A percentile compares a stretch with the other conserved stretches of the same genome.
phyloP scores from a whole-genome alignment of 2,329 filamentous ascomycete genomes.

The Colletotrichum cordylinicola region DNA sequence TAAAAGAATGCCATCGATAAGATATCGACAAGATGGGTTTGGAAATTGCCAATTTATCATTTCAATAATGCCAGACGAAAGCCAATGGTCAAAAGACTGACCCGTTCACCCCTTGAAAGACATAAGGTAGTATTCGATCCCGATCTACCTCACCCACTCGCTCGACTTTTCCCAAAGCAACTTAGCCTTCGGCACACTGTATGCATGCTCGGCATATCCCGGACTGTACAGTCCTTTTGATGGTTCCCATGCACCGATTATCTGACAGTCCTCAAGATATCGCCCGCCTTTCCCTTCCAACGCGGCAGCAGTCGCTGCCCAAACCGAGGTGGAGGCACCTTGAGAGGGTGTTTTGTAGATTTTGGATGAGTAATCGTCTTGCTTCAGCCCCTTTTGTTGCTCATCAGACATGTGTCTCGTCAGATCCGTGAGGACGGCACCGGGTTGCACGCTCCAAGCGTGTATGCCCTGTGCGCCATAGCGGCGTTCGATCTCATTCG shows the following conservation, averaged over 20 bases:
- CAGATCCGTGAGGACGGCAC: slow-evolving; percentile 25
- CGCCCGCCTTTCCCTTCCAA: slow-evolving; percentile 51
- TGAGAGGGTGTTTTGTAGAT: slow-evolving; percentile 30
- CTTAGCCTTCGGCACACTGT: background rate
- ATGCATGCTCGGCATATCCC: background rate
- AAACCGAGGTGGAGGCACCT: slow-evolving; percentile 52
- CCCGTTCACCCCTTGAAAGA: background rate
- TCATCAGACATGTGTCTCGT: background rate
- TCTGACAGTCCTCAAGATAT: slow-evolving; percentile 49
- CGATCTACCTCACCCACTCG: background rate
- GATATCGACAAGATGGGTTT: too few relatives aligned
- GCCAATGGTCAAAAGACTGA: background rate
- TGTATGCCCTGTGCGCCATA: slow-evolving; percentile 50
- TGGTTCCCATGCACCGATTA: slow-evolving; percentile 22
- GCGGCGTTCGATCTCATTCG: slow-evolving; percentile 54
- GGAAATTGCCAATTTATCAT: background rate
- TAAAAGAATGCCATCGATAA: background rate
- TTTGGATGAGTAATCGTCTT: background rate
- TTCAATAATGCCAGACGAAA: background rate
- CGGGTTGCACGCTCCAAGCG: slow-evolving; percentile 50
- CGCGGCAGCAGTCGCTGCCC: slow-evolving; percentile 43
- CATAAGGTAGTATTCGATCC: background rate
- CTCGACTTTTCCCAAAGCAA: background rate
- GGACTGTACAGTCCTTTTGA: background rate
- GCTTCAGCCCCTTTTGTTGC: background rate